These are phyloP conservation scores for Suillus decipiens DNA, from an alignment of 768 basidiomycete genomes.

Conservation along the genomic window DNA sequence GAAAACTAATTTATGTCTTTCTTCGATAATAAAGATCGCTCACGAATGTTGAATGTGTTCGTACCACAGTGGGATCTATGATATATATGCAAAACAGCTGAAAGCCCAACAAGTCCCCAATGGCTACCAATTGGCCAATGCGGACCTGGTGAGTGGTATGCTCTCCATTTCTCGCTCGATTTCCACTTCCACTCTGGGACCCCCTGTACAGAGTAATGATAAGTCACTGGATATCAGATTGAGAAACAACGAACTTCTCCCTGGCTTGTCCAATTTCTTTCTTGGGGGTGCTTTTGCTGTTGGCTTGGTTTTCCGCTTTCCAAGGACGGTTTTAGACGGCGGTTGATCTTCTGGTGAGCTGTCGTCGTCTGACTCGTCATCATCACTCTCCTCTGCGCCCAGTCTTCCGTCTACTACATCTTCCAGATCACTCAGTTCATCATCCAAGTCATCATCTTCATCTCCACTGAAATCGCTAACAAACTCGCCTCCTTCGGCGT, in stretches of 20 bases:
- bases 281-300: constrained; percentile 42
- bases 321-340: constrained; percentile 47
- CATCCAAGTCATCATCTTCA: constrained; percentile 42
- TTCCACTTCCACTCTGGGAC: constrained; percentile 89
- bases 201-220: constrained; percentile 44
- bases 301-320: constrained; percentile 67
- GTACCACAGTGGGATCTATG: background rate
- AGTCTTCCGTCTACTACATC: constrained; percentile 50
- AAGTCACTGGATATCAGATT: constrained; percentile 10
- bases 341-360: constrained; percentile 40
- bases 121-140: constrained; percentile 55
- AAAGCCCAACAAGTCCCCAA: background rate
- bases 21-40: background rate
- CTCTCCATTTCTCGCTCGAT: constrained; percentile 93
- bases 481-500: constrained; percentile 53
- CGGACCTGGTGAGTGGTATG: constrained; percentile 53
- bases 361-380: constrained; percentile 41
- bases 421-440: constrained; percentile 62
- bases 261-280: constrained; percentile 61
- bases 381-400: constrained; percentile 44
- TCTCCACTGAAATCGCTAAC: constrained; percentile 59
- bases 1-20: background rate
- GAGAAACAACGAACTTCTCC: constrained; percentile 51
- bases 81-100: background rate
- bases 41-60: background rate